Conservation (phyloP, 495 filamentous ascomycete genomes). For the Venustampulla echinocandica region DNA sequence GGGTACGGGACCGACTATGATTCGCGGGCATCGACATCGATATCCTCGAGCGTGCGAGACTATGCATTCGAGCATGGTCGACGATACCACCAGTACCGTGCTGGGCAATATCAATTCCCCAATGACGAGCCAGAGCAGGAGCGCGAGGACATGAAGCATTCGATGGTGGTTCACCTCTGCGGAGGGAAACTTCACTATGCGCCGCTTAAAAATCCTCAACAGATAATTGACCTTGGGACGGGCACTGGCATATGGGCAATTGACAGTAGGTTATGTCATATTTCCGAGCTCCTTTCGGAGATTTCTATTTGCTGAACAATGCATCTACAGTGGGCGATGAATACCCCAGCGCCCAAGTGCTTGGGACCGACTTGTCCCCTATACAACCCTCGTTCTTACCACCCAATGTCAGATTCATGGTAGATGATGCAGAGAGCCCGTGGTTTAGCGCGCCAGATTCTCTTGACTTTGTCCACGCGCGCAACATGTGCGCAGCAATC, state of each 20-base stretch:
- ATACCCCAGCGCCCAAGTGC: slow-evolving; percentile 25
- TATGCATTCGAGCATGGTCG: slow-evolving; percentile 43
- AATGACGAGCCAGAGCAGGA: slow-evolving; percentile 24
- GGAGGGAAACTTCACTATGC: slow-evolving; percentile 38
- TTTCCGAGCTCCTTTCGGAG: background rate
- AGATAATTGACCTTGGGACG: slow-evolving; percentile 26
- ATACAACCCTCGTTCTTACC: slow-evolving; percentile 38
- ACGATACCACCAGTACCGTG: slow-evolving; percentile 46
- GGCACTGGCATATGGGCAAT: slow-evolving; percentile 32
- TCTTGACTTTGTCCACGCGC: slow-evolving; percentile 52
- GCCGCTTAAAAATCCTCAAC: slow-evolving; percentile 26
- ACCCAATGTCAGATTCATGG: slow-evolving; percentile 54
- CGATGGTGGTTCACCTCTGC: slow-evolving; percentile 5
- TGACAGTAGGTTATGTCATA: slow-evolving; percentile 18
- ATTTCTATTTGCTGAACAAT: background rate
- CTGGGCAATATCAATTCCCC: slow-evolving; percentile 38
- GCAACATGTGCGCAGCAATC: slow-evolving; percentile 49
- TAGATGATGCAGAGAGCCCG: slow-evolving; percentile 52
- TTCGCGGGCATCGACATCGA: slow-evolving; percentile 4
- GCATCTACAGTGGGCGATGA: slow-evolving; percentile 10
- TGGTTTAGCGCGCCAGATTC: slow-evolving; percentile 39
- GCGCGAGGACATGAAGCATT: slow-evolving; percentile 17
- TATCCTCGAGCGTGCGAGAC: slow-evolving; percentile 5
- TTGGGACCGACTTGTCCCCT: slow-evolving; percentile 41
- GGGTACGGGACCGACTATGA: slow-evolving; percentile 4